A percentile compares a stretch with the other conserved stretches of the same genome.
Conservation (phyloP, 805 yeast species). For the Candida pseudofarinosa region DNA sequence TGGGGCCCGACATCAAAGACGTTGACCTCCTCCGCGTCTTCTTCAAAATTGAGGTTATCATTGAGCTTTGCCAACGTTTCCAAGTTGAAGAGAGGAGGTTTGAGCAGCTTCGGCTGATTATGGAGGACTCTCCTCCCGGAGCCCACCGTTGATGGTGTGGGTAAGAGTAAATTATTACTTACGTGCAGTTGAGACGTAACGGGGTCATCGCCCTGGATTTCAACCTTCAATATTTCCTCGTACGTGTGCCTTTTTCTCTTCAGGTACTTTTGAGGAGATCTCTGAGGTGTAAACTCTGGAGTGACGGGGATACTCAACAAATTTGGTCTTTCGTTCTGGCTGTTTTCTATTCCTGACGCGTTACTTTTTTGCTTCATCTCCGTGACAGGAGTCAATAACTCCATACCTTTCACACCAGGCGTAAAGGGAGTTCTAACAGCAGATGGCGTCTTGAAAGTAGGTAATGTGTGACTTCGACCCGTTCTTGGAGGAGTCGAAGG, state of each 20-base stretch:
- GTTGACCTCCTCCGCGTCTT: constrained; percentile 13
- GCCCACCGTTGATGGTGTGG: constrained; percentile 37
- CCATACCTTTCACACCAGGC: constrained; percentile 5
- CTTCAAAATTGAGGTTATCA: constrained; percentile 24
- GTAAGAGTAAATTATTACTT: constrained; percentile 18
- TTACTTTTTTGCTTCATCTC: constrained; percentile 1
- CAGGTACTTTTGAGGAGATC: constrained; percentile 19
- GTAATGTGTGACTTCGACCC: constrained; percentile 1
- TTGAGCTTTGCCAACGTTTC: constrained; percentile 16
- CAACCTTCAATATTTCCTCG: constrained; percentile 14
- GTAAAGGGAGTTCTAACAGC: constrained; percentile 8
- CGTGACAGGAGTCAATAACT: constrained; percentile 4
- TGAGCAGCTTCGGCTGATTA: constrained; percentile 4
- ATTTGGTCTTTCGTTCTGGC: background rate
- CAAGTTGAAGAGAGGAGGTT: constrained; percentile 13
- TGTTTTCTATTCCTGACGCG: background rate
- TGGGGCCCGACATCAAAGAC: constrained; percentile 4
- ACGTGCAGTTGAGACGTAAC: background rate
- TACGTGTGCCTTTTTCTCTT: constrained; percentile 11
- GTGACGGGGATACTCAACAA: constrained; percentile 16
- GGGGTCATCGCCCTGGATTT: background rate
- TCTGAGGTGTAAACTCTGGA: constrained; percentile 32
- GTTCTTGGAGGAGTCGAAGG: constrained; percentile 14
- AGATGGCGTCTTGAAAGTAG: constrained; percentile 4
- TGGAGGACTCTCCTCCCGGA: constrained; percentile 25